These are phyloP conservation scores for Chytriomyces hyalinus DNA, from an alignment of 192 early-diverging fungal species.

Conservation along the genomic window DNA sequence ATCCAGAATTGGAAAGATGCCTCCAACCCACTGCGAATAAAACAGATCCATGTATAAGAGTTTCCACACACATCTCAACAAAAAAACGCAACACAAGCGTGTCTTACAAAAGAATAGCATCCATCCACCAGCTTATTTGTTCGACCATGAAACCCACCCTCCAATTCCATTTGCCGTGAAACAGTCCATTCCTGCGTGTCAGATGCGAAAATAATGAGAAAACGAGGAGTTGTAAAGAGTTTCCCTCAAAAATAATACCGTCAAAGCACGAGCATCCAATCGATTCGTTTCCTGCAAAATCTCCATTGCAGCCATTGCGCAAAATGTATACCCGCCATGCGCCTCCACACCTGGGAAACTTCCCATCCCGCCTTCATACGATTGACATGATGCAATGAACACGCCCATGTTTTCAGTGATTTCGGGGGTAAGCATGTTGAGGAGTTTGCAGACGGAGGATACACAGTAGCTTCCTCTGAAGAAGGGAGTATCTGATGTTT, in stretches of 20 bases:
- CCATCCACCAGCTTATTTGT: slow-evolving; percentile 98
- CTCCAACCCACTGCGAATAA: slow-evolving; percentile 75
- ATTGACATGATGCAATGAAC: slow-evolving; percentile 83
- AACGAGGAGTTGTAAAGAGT: background rate
- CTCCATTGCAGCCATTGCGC: slow-evolving; percentile 86
- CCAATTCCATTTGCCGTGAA: slow-evolving; percentile 81
- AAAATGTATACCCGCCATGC: slow-evolving; percentile 95
- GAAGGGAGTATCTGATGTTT: background rate
- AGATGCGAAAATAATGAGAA: slow-evolving; percentile 1
- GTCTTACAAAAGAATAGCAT: slow-evolving; percentile 83
- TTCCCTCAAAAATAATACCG: slow-evolving; percentile 40
- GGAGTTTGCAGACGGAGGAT: slow-evolving; percentile 74
- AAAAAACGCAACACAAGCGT: background rate
- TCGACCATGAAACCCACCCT: slow-evolving; percentile 95
- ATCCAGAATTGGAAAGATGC: slow-evolving; percentile 73
- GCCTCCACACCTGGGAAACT: slow-evolving; percentile 83
- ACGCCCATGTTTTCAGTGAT: slow-evolving; percentile 65
- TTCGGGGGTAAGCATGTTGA: slow-evolving; percentile 84
- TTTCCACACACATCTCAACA: background rate
- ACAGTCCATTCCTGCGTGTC: slow-evolving; percentile 68
- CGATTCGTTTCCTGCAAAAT: slow-evolving; percentile 70
- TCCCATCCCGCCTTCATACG: slow-evolving; percentile 93
- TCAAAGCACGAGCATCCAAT: slow-evolving; percentile 66
- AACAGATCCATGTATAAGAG: background rate
- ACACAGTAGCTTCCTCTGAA: slow-evolving; percentile 78